These are phyloP conservation scores for Nakaseomyces delphensis DNA, from an alignment of 1,139 yeast genomes.

Conservation along the genomic window DNA sequence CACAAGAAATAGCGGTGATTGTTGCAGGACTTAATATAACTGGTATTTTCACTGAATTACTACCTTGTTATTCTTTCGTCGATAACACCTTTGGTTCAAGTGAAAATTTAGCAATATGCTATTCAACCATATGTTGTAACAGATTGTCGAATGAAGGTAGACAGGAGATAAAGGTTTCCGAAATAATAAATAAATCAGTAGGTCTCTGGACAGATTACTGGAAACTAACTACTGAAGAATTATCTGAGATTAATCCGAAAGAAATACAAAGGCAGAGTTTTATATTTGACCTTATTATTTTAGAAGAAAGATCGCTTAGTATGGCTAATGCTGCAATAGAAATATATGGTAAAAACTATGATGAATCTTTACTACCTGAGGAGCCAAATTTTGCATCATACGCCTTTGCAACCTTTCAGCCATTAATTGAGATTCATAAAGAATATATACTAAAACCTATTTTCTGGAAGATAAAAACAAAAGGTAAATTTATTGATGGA, in stretches of 20 bases:
- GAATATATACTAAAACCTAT: slow-evolving; percentile 50
- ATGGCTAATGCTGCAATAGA: slow-evolving; percentile 60
- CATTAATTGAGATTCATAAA: slow-evolving; percentile 54
- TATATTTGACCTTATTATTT: slow-evolving; percentile 64
- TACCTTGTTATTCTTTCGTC: slow-evolving; percentile 31
- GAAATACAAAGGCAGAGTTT: slow-evolving; percentile 64
- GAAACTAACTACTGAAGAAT: slow-evolving; percentile 52
- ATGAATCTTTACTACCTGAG: slow-evolving; percentile 38
- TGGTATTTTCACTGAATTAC: slow-evolving; percentile 41
- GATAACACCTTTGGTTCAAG: slow-evolving; percentile 17
- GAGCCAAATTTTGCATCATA: slow-evolving; percentile 50
- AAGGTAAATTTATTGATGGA: slow-evolving; percentile 60
- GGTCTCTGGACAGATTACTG: slow-evolving; percentile 73
- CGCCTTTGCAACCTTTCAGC: slow-evolving; percentile 53
- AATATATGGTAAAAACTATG: slow-evolving; percentile 42
- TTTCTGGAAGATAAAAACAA: slow-evolving; percentile 39
- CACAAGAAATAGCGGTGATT: slow-evolving; percentile 25
- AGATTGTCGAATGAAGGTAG: slow-evolving; percentile 24
- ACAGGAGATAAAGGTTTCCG: slow-evolving; percentile 30
- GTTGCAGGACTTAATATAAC: slow-evolving; percentile 30
- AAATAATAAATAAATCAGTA: slow-evolving; percentile 28
- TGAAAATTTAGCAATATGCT: slow-evolving; percentile 11
- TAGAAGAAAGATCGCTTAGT: slow-evolving; percentile 67
- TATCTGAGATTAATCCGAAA: slow-evolving; percentile 45
- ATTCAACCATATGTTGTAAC: slow-evolving; percentile 28